Conservation (phyloP, 768 basidiomycete genomes). For the Mycena galericulata region DNA sequence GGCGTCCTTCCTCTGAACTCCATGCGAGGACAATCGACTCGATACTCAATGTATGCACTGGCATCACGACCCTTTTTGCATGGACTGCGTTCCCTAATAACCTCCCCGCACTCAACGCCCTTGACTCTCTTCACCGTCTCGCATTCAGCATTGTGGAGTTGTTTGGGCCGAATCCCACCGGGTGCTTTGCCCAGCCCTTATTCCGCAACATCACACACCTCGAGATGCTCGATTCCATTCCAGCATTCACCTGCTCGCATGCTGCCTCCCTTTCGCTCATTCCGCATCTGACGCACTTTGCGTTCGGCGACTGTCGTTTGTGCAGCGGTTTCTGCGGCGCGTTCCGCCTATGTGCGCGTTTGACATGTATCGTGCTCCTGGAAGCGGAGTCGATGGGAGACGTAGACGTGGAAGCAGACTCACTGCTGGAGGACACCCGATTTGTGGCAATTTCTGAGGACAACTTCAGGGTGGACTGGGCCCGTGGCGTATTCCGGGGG, state of each 20-base stretch:
- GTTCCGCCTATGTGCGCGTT: background rate
- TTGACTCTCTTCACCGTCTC: background rate
- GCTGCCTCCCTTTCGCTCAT: background rate
- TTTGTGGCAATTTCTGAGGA: background rate
- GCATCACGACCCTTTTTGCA: too few relatives aligned
- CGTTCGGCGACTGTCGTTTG: background rate
- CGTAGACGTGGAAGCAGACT: too few relatives aligned
- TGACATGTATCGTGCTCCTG: background rate
- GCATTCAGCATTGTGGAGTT: background rate
- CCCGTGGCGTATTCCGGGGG: background rate
- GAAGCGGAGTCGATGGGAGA: background rate
- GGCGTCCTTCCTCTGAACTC: too few relatives aligned
- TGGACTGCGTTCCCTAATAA: too few relatives aligned
- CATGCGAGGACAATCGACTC: too few relatives aligned
- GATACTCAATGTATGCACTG: too few relatives aligned
- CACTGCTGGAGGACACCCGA: background rate
- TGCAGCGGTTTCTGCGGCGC: background rate
- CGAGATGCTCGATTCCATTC: background rate
- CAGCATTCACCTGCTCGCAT: background rate
- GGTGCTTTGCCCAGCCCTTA: background rate
- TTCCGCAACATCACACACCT: slow-evolving; percentile 12
- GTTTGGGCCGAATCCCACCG: background rate
- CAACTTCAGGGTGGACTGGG: background rate
- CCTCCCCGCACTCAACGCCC: background rate
- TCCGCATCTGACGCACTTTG: background rate